Evolutionary conservation across 371 early-diverging fungal genomes (phyloP), one percentile per base, ranked within the genome.

Genomic region (Apophysomyces sp.): DNA sequence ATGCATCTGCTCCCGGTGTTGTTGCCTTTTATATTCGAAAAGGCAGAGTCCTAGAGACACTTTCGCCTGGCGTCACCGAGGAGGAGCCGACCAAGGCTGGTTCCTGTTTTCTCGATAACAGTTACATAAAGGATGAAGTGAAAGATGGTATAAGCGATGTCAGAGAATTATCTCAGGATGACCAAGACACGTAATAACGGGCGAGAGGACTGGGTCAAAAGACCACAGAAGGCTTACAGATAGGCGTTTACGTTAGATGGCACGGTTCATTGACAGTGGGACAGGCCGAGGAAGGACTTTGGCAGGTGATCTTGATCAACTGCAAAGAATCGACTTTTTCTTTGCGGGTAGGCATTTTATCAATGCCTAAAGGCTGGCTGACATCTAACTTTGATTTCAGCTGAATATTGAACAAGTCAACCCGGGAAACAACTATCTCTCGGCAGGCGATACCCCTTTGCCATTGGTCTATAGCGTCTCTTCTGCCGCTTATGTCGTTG

Each of bases 381-480:
- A 57, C n/a, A 18, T 8, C 3, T 34, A 13, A 29, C 18, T n/a
- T 28, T 34, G 11, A 12, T 24, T 53, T 3, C 65, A 84, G 84
- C 44, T 84, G 58, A 76, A 67, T 28, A 72, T 76, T 2, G 71
- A 70, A 4, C 74, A 76, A 57, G 57, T 79, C 28, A 85, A 85
- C 57, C 84, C 84, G 2, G 77, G 74, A 21, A 70, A 71, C 40
- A 81, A 80, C 55, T 73, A 76, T 32, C 65, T 83, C 40, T 82
- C 83, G 18, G 86, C 86, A 27, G 84, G 84, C 6, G 86, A 85
- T 44, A 77, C 75, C 7, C 84, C 84, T 4, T 62, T 85, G 34
- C 83, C 83, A 1, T 64, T 53, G 26, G 80, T 85, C 15, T 85
- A 85, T 58, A 74, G 57, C 6, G 40, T 59, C 4, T 62, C 75